Base-by-base conservation (phyloP, 140 eudicot species). In the Artemisia princeps region DNA sequence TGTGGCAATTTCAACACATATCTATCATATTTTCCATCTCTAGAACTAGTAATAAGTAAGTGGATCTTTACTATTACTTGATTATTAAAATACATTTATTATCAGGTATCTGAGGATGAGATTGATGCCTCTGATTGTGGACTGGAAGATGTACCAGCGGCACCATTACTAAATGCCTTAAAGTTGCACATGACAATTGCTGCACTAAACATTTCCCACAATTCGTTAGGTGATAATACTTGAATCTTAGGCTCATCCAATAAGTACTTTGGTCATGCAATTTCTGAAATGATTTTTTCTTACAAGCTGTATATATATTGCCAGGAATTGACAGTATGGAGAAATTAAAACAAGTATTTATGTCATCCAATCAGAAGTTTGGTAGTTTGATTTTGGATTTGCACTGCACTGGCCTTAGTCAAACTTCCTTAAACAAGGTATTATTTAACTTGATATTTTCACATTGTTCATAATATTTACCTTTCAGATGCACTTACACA, bases 41-140 rank as follows among this genome's bases (percentile, higher is more conserved):
- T 52, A 30, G 2, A 23, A 58, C 19, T 55, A 55, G 40, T 49
- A 37, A 6, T 30, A 37, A 37, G 6, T 37, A 37, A 37, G 9
- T 6, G 44, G 44, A 37, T 6, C 9, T 5, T 6, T 56, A 17
- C n/a, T 55, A 55, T 17, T 77, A 12, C n/a, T 13, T 65, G 42
- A 33, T 64, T 22, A 26, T 20, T 54, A 10, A 45, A 40, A 64
- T 13, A 37, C 49, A 26, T 50, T 61, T 37, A 23, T 65, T 65
- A 56, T 65, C 77, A 92, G 99, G 92, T 86, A 59, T 84, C 99
- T 15, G 99, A 86, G 81, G 99, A 88, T 80, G 96, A 88, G 73
- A 79, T 94, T 62, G 70, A 82, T 40, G 95, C 84, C 28, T 84
- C 99, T 45, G 88, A 74, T 57, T 94, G 99, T 74, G 90, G 79